These are phyloP conservation scores for Tricladium varicosporioides DNA, from an alignment of 2,329 filamentous ascomycete species.

Conservation along the genomic window DNA sequence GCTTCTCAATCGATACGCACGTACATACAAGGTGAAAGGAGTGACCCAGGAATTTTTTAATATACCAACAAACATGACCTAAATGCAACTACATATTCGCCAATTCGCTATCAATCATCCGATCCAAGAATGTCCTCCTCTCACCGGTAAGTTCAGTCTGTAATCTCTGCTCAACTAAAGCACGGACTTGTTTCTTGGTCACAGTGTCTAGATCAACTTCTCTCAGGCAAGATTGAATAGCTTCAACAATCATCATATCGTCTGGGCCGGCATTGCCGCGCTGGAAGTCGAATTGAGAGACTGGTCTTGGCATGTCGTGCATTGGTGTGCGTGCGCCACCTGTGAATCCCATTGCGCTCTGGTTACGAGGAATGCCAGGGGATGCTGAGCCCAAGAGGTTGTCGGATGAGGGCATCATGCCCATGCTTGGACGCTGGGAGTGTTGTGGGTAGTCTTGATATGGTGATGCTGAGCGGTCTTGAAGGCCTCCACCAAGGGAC, in stretches of 20 bases:
- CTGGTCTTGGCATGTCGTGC: slow-evolving; percentile 41
- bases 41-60: neutral
- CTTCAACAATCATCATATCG: slow-evolving; percentile 77
- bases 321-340: slow-evolving; percentile 48
- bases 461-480: slow-evolving; percentile 51
- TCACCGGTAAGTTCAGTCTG: slow-evolving; percentile 87
- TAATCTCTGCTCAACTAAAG: slow-evolving; percentile 86
- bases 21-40: neutral
- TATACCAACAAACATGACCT: neutral
- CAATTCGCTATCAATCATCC: slow-evolving; percentile 88
- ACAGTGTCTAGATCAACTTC: slow-evolving; percentile 96
- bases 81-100: slow-evolving; percentile 73
- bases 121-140: slow-evolving; percentile 83
- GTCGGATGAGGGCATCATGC: slow-evolving; percentile 47
- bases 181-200: slow-evolving; percentile 95
- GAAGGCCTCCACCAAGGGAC: slow-evolving; percentile 53
- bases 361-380: slow-evolving; percentile 36
- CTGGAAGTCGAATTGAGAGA: slow-evolving; percentile 61
- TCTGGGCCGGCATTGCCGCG: slow-evolving; percentile 62
- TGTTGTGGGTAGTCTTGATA: slow-evolving; percentile 56
- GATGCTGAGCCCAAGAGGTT: slow-evolving; percentile 37
- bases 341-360: slow-evolving; percentile 35
- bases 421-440: slow-evolving; percentile 54
- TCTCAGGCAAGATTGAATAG: slow-evolving; percentile 75
- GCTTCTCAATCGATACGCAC: no score